Percentiles rank a stretch among this genome's conserved stretches.
These are phyloP conservation scores for Fraxinus anomala DNA, from an alignment of 257 asterid genomes.

Conservation along the genomic window DNA sequence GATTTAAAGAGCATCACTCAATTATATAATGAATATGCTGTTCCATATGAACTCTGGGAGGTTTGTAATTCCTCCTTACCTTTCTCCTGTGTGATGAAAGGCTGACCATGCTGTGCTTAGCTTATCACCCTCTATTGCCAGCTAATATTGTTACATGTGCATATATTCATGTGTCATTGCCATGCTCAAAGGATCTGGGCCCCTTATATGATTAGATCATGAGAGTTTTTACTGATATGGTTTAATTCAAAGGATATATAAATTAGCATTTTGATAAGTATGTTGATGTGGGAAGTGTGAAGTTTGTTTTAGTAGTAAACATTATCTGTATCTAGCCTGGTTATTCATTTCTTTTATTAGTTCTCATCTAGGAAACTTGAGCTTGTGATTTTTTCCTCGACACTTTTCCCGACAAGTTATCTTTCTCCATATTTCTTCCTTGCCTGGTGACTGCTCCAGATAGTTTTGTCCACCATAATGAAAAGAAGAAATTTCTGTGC, in stretches of 20 bases:
- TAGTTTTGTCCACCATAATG: background rate
- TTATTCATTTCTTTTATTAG: background rate
- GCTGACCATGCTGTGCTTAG: slow-evolving; percentile 1
- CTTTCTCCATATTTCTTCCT: slow-evolving; percentile 7
- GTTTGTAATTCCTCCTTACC: slow-evolving; percentile 42
- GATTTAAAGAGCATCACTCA: slow-evolving; percentile 91
- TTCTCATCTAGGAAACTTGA: background rate
- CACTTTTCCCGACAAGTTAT: background rate
- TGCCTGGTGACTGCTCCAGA: background rate
- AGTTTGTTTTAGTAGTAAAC: background rate
- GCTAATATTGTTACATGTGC: slow-evolving; percentile 10
- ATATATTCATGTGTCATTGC: slow-evolving; percentile 4
- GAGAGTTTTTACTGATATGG: background rate
- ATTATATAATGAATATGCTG: slow-evolving; percentile 92
- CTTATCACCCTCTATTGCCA: slow-evolving; percentile 11
- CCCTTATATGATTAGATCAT: slow-evolving; percentile 7
- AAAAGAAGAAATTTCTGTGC: background rate
- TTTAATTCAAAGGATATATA: background rate
- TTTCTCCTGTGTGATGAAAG: slow-evolving; percentile 10
- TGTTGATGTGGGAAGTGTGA: background rate
- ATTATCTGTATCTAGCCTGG: background rate
- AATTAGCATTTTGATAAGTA: background rate
- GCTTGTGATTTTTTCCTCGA: slow-evolving; percentile 5
- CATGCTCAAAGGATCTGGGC: slow-evolving; percentile 4
- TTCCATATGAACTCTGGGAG: slow-evolving; percentile 96